Conservation (phyloP, 371 early-diverging fungal species). For the Polyrhizophydium stewartii region DNA sequence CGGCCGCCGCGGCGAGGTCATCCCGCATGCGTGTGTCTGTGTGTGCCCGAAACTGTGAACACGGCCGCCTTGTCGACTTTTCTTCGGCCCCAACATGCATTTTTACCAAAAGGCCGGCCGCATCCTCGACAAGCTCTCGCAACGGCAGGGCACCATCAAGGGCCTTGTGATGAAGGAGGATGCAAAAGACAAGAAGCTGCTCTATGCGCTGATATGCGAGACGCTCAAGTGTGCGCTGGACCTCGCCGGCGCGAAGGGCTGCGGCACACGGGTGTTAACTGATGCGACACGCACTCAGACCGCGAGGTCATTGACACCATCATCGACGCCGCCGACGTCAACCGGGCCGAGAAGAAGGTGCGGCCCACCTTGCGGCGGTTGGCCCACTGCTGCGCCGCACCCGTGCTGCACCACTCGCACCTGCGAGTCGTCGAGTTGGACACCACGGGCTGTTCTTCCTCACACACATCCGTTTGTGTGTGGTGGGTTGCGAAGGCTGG, state of each 20-base stretch:
- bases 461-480: not conserved
- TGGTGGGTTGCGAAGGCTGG: not conserved
- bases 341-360: conserved; percentile 54
- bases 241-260: not conserved
- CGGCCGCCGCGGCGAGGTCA: no score
- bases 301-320: conserved; percentile 50
- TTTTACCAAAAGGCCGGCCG: conserved; percentile 72
- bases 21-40: no score
- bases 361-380: no score
- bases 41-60: no score
- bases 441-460: not conserved
- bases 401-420: not conserved
- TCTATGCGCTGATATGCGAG: conserved; percentile 89
- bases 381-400: no score
- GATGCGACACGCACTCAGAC: conserved; percentile 24
- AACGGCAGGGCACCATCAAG: conserved; percentile 78
- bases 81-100: no score
- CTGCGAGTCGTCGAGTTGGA: not conserved
- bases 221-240: conserved; percentile 73
- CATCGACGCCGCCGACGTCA: conserved; percentile 48
- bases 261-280: not conserved
- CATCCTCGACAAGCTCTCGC: conserved; percentile 64
- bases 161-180: conserved; percentile 65
- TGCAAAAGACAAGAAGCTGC: conserved; percentile 62
- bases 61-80: no score